phyloP scores from a whole-genome alignment of 2,329 filamentous ascomycete genomes.

The Teratosphaeria pseudoeucalypti region DNA sequence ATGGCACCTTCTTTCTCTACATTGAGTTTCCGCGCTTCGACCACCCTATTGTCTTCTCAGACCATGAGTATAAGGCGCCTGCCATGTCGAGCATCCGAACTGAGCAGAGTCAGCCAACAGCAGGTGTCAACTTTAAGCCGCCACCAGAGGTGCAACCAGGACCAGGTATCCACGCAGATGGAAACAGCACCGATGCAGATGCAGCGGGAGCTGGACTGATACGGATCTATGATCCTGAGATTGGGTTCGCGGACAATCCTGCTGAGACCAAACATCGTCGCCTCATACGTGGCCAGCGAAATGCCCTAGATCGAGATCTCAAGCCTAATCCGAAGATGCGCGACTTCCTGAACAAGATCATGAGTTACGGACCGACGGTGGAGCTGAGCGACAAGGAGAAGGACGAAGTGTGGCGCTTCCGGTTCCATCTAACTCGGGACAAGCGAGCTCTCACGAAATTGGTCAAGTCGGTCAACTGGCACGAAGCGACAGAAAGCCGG shows the following conservation, averaged over 20 bases:
- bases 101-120: conserved; percentile 47
- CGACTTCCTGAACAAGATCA: conserved; percentile 81
- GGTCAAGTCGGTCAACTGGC: conserved; percentile 95
- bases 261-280: conserved; percentile 90
- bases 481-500: conserved; percentile 69
- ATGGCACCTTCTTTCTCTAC: conserved; percentile 69
- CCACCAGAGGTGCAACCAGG: conserved; percentile 83
- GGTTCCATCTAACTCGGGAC: conserved; percentile 85
- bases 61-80: conserved; percentile 81
- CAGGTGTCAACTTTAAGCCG: conserved; percentile 63
- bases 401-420: conserved; percentile 93
- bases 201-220: conserved; percentile 56
- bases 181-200: conserved; percentile 39
- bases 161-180: conserved; percentile 69
- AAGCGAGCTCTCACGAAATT: conserved; percentile 86
- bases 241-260: conserved; percentile 80
- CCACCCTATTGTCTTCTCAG: conserved; percentile 88
- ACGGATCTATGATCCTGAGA: conserved; percentile 85
- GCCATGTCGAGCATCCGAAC: conserved; percentile 61
- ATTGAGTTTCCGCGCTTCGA: conserved; percentile 91
- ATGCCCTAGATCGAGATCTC: conserved; percentile 84
- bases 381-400: conserved; percentile 82
- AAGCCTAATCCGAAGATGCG: conserved; percentile 94
- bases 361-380: conserved; percentile 88
- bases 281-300: conserved; percentile 82